Base-by-base conservation (phyloP, 352 stramenopile species). In the Globisporangium takayamanum region DNA sequence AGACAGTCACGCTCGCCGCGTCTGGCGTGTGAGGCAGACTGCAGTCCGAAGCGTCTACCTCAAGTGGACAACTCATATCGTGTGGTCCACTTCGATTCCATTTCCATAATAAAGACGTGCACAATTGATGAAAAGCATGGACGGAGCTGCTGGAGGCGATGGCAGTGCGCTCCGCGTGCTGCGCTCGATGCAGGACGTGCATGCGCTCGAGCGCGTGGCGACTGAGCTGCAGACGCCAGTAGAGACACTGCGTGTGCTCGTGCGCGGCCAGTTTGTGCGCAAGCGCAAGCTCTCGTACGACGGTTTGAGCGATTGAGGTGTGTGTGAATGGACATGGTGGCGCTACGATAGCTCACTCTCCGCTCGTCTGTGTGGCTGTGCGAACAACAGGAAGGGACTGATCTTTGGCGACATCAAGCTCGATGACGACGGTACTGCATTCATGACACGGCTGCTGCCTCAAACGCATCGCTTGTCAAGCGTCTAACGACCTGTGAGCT, bases 271-370 rank as follows among this genome's bases (percentile, higher is more conserved):
- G 42, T 86, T 92, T 36, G 60, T 92, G 14, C 83, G 82, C 57
- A 92, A 90, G 45, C 81, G 85, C 58, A 87, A 87, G 48, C 84
- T 94, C 57, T 94, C 85, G 82, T 92, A 74, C 55, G 79, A 73
- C 14, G 42, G 25, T 16, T 6, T 22, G 20, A 16, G 12, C 30
- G 12, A 15, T n/a, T 46, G 2, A 37, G 28, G 28, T 2, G 3
- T 49, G 50, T n/a, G 46, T 60, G 3, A 16, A 28, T 68, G 33
- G 57, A 11, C 15, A 1, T 59, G 49, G 42, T 55, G 41, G 5
- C 41, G 41, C 14, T 46, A 8, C 18, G 41, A 16, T 46, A 14
- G 33, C 33, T 47, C 16, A 22, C 25, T 39, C 25, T 53, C 15
- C 11, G 10, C 48, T 53, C 26, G 12, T 39, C 18, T 44, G 26